Percentiles rank a stretch among this genome's conserved stretches.
Evolutionary conservation across 805 yeast species (phyloP).

Genomic region (Metschnikowia proteae): DNA sequence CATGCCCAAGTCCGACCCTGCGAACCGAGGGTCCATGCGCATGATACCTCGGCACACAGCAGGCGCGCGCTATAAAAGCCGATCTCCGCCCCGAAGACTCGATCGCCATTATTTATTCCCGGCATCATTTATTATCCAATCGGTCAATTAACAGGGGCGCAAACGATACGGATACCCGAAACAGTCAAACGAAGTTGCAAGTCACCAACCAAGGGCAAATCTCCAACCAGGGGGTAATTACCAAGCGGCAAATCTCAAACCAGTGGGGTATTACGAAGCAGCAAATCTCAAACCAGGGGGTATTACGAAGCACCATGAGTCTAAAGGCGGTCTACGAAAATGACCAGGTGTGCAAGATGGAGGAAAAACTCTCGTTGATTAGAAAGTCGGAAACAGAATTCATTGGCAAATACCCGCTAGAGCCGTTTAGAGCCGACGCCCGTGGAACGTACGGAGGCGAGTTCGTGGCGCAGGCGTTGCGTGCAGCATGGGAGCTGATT

Average conservation of each 20-base stretch:
- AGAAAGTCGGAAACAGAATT: constrained; percentile 14
- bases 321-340: constrained; percentile 11
- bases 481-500: constrained; percentile 29
- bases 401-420: constrained; percentile 25
- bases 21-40: neutral
- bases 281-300: too few relatives aligned
- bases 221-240: too few relatives aligned
- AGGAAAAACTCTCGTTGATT: constrained; percentile 19
- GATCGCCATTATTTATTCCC: too few relatives aligned
- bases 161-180: too few relatives aligned
- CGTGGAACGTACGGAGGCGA: constrained; percentile 32
- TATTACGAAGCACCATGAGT: constrained; percentile 7
- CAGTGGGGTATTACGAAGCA: too few relatives aligned
- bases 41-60: neutral
- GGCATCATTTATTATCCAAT: too few relatives aligned
- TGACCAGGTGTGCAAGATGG: constrained; percentile 15
- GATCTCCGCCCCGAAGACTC: neutral
- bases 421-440: constrained; percentile 19
- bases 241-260: neutral
- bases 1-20: neutral
- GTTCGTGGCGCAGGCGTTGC: constrained; percentile 23
- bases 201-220: too few relatives aligned
- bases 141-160: too few relatives aligned
- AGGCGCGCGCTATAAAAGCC: neutral
- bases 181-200: too few relatives aligned